Evolutionary conservation across 2,329 filamentous ascomycete genomes (phyloP), one percentile per base, ranked within the genome.

Genomic region (Aureobasidium zeae): DNA sequence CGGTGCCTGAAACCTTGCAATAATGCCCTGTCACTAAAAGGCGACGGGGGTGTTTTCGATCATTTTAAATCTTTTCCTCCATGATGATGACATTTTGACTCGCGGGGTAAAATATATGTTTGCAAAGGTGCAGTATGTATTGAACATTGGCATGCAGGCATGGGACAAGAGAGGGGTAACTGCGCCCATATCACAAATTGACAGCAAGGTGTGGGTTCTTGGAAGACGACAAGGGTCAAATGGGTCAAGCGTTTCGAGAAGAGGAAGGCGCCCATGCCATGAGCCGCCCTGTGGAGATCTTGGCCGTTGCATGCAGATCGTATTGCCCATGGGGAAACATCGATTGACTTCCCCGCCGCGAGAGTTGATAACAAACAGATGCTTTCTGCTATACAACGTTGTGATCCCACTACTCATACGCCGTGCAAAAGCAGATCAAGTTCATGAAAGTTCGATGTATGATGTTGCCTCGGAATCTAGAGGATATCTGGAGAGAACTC

Each of bases 71-170:
- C 10, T 20, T 21, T 43, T 10, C n/a, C 20, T 12, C 9, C 34
- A 13, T 33, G 16, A 43, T 43, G 39, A 43, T 43, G 39, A 20
- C 39, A 43, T 34, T 21, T 15, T 12, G 28, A 41, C 17, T 29
- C 28, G 38, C 28, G 38, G 38, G 38, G 38, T 29, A 25, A 19
- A 42, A 25, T 33, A 21, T 32, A 20, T 42, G 15, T 33, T 11
- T n/a, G 36, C 29, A 25, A 24, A 24, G 16, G 4, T 42, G 38
- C 30, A 32, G 38, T 29, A 43, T 29, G 21, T 33, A 34, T 33
- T 34, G 39, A 43, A 26, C 39, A 43, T 43, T n/a, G n/a, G n/a
- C 34, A 33, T 43, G 39, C 39, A 43, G 39, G 39, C 39, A 43
- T 30, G 39, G 39, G 21, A 43, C 21, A 30, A 17, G 39, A 25